phyloP scores from a whole-genome alignment of 257 asterid genomes.

The Plantago ovata region DNA sequence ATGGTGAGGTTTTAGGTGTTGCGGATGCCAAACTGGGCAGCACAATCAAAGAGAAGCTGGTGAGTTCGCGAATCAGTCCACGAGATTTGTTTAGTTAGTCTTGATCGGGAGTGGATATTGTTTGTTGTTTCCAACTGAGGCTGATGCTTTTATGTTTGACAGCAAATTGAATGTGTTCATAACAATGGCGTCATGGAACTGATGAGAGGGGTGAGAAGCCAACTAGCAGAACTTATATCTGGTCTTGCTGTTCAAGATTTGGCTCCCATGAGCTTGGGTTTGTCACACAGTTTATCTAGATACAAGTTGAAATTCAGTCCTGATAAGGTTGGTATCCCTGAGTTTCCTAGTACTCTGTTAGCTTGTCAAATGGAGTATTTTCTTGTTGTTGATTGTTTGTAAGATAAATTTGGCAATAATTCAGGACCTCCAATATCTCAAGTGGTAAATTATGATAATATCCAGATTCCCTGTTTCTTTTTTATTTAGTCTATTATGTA shows the following conservation, averaged over 20 bases:
- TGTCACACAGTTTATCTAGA: constrained; percentile 56
- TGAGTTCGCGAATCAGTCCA: not conserved
- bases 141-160: constrained; percentile 3
- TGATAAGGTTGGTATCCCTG: constrained; percentile 36
- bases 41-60: constrained; percentile 60
- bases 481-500: too few species aligned
- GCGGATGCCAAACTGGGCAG: constrained; percentile 64
- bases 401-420: too few species aligned
- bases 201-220: constrained; percentile 65
- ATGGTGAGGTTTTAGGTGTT: constrained; percentile 42
- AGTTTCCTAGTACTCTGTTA: too few species aligned
- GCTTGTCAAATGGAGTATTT: too few species aligned
- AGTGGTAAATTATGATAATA: too few species aligned
- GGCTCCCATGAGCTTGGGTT: constrained; percentile 63
- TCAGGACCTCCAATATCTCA: too few species aligned
- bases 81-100: not conserved
- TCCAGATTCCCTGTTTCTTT: too few species aligned
- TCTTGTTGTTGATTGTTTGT: too few species aligned
- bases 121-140: not conserved
- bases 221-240: constrained; percentile 47
- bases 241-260: constrained; percentile 55
- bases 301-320: constrained; percentile 61
- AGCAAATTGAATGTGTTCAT: constrained; percentile 63
- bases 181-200: constrained; percentile 53
- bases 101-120: too few species aligned